Evolutionary conservation across 106 monocot genomes (phyloP), one percentile per base, ranked within the genome.

Genomic region (Xerophyta viscosa): DNA sequence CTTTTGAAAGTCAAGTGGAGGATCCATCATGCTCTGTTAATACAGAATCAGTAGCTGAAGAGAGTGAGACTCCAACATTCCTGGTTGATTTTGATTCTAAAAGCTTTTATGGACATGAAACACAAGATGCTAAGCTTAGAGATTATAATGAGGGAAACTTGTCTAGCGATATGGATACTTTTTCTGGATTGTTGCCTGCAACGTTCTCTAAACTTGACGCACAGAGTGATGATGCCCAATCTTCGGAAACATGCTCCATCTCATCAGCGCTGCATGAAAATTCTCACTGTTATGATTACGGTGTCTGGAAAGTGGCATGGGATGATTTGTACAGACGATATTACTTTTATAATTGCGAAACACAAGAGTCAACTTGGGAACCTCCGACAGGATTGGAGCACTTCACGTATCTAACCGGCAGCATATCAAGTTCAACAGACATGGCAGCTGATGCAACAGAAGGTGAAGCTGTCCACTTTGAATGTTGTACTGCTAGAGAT

Each of bases 221-320:
- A 18, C 44, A 68, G 42, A 29, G 30, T 58, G 58, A 29, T 31
- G 7, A 31, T 46, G 27, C 25, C 64, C 59, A 56, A 20, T 36
- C 44, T 64, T 41, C 31, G 21, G 13, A 67, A 24, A 22, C 26
- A n/a, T 33, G 50, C 50, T 8, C 20, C 14, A 24, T 2, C 26
- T 49, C 50, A 37, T 9, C 10, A n/a, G 61, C 61, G 17, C 50
- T 41, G 31, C 31, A 22, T 66, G 31, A 51, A 43, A 66, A 30
- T 37, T 62, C 39, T 27, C 19, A 24, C 33, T 63, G 37, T 47
- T 48, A 19, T 36, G 68, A 79, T 37, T 63, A 31, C 46, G 76
- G 75, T 41, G 78, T 73, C 10, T 98, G 96, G 96, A 86, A 37
- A 41, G 84, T 90, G 29, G 54, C 77, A 56, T 98, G 86, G 89